Evolutionary conservation across 805 yeast species (phyloP).

Genomic region (Grigorovia humatica): DNA sequence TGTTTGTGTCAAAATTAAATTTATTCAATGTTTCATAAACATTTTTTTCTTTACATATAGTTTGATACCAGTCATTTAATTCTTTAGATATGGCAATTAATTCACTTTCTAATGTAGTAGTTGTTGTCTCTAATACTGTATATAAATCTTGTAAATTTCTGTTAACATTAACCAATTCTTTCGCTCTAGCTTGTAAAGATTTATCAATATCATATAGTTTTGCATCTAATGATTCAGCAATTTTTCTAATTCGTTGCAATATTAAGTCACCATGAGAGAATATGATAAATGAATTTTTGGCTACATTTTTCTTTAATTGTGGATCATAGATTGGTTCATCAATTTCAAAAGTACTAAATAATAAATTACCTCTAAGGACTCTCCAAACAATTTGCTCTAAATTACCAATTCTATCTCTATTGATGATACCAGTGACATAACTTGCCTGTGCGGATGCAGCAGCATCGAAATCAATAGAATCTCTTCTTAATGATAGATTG

Average conservation of each 20-base stretch:
- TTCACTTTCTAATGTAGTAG: slow-evolving; percentile 51
- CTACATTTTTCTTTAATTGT: slow-evolving; percentile 37
- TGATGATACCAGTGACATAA: slow-evolving; percentile 57
- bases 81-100: slow-evolving; percentile 54
- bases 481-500: slow-evolving; percentile 7
- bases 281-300: slow-evolving; percentile 53
- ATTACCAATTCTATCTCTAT: slow-evolving; percentile 47
- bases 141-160: slow-evolving; percentile 38
- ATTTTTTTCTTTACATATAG: slow-evolving; percentile 43
- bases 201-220: slow-evolving; percentile 48
- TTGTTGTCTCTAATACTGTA: slow-evolving; percentile 39
- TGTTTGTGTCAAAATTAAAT: slow-evolving; percentile 57
- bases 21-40: slow-evolving; percentile 51
- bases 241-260: slow-evolving; percentile 47
- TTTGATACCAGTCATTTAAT: slow-evolving; percentile 48
- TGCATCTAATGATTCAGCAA: slow-evolving; percentile 61
- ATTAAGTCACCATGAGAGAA: slow-evolving; percentile 62
- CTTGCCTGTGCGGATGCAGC: slow-evolving; percentile 28
- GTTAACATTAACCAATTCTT: slow-evolving; percentile 31
- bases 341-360: slow-evolving; percentile 48
- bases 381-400: slow-evolving; percentile 67
- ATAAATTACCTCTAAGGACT: slow-evolving; percentile 62
- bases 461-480: slow-evolving; percentile 12
- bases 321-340: slow-evolving; percentile 47
- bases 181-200: slow-evolving; percentile 29